Percentiles rank a stretch among this genome's conserved stretches.
phyloP scores from a whole-genome alignment of 768 basidiomycete genomes.

The Ramaria rubella region DNA sequence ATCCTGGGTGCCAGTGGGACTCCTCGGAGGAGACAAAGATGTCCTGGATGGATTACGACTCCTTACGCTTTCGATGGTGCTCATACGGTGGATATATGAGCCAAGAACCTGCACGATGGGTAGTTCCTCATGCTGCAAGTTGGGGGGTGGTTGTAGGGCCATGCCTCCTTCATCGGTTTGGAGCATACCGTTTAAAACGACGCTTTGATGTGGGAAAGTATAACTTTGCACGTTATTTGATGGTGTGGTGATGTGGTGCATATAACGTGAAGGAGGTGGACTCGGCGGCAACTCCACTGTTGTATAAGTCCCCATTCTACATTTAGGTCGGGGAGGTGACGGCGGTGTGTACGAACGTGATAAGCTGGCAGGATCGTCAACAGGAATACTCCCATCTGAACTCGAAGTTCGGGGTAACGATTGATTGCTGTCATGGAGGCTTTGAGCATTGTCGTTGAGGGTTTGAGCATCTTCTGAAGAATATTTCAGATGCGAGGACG shows the following conservation, averaged over 20 bases:
- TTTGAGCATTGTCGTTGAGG: no score
- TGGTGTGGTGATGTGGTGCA: background rate
- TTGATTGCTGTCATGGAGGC: no score
- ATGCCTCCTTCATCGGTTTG: slow-evolving; percentile 45
- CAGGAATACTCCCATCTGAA: background rate
- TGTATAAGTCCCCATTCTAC: background rate
- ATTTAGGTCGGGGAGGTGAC: background rate
- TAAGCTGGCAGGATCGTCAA: background rate
- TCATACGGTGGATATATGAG: slow-evolving; percentile 63
- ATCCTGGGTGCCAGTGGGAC: no score
- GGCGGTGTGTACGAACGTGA: background rate
- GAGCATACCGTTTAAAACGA: slow-evolving; percentile 44
- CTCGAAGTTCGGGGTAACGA: no score
- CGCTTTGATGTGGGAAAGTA: slow-evolving; percentile 43
- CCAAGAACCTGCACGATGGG: slow-evolving; percentile 53
- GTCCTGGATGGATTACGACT: no score
- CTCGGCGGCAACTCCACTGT: background rate
- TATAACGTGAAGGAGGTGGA: background rate
- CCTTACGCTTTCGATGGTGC: slow-evolving; percentile 73
- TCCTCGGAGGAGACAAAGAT: no score
- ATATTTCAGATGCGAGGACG: background rate
- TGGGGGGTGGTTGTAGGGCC: slow-evolving; percentile 29
- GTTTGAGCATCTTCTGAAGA: background rate
- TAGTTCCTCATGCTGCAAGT: slow-evolving; percentile 16
- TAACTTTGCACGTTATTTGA: slow-evolving; percentile 34